Evolutionary conservation across 768 basidiomycete species (phyloP), one percentile per base, ranked within the genome.

Genomic region (Cubamyces lactineus): DNA sequence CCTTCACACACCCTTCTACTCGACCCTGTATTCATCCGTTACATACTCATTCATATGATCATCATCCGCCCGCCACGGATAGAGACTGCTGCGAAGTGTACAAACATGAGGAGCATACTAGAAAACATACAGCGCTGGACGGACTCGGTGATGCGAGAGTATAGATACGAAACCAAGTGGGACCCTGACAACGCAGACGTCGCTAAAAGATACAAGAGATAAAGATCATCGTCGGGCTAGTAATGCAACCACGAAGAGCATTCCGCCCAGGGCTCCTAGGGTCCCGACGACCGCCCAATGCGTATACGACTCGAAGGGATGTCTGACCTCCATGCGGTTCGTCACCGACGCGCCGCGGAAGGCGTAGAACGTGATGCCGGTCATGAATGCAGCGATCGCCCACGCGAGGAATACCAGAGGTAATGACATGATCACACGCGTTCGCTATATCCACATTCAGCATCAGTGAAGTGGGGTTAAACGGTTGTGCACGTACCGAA

Each of bases 331-430:
- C 0, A 71, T 67, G 19, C 77, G 75, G 40, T 76, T 71, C n/a
- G 78, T 75, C 19, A 78, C 49, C 0, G 79, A 77, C 2, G 76
- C 70, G 0, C 83, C 87, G 5, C 84, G 76, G 73, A 89, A 84
- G 0, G 86, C 84, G 71, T 90, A 91, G 24, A 91, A 61, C 0
- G 84, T 80, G 26, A 91, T 78, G 0, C 82, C 89, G 0, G 83
- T 78, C 40, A 91, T 74, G 75, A 92, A 89, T 1, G 83, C 87
- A 1, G 85, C 79, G 63, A 91, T 79, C 1, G 88, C 83, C 71
- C 91, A 92, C 0, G 85, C 82, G 38, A 92, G 75, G 65, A 91
- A 86, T 26, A 91, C 88, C 21, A 90, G 76, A 0, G 91, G 91
- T 13, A 92, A 80, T 0, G 91, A 89, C 61, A 89, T 77, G 40